Base-by-base conservation (phyloP, 2,329 filamentous ascomycete genomes). In the Delphinella strobiligena region DNA sequence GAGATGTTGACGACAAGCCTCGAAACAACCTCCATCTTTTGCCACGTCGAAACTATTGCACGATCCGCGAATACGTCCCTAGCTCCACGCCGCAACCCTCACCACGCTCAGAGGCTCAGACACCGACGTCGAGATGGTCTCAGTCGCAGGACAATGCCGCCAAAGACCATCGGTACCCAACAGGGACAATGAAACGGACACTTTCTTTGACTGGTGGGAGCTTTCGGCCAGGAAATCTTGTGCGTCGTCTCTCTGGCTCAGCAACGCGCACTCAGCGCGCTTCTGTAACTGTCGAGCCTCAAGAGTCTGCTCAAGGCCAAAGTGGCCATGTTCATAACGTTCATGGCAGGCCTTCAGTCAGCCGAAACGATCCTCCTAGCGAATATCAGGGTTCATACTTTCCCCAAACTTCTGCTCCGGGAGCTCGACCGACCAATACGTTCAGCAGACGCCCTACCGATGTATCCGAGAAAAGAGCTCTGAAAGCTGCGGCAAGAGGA, bases 21-120 rank as follows among this genome's bases (percentile, higher is more conserved):
- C 75, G 91, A 45, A 96, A 94, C 61, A 98, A 98, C 59, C 93
- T 86, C 53, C 78, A 80, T 44, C 68, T 98, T 2, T 68, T 96
- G 8, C 88, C 88, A 15, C 81, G 91, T 43, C 75, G 91, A 22
- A 98, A 98, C 58, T 98, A 89, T 84, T 96, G 89, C 58, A 84
- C 86, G 2, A 93, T 98, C 51, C 75, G 83, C 38, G 73, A 83
- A 55, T 96, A 93, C 62, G 68, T 75, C 8, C 87, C 88, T 2
- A 85, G 84, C 3, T 67, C 64, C 24, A 93, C 84, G 1, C 87
- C 87, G 10, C 75, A 77, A 1, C 69, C 72, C 3, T 78, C 81
- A 1, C 85, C 84, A 3, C 71, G 67, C 19, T 50, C 53, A 18
- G 45, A 48, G 14, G 39, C 36, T n/a, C 36, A 27, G 31, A 24